phyloP scores from a whole-genome alignment of 73 alveolate species.

The Tetrahymena elliotti region DNA sequence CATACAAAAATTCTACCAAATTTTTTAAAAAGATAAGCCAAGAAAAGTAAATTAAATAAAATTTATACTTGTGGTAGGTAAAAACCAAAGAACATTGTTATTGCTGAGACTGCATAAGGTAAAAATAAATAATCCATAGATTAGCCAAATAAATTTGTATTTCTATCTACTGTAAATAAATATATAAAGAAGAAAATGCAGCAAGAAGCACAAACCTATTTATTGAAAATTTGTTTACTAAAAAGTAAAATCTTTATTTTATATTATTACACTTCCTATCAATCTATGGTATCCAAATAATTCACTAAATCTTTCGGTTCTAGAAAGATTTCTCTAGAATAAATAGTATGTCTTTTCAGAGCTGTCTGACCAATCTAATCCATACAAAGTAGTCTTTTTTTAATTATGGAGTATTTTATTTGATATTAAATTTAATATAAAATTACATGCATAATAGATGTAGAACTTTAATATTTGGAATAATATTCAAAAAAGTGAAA shows the following conservation, averaged over 20 bases:
- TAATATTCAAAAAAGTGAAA: neutral
- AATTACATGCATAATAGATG: neutral
- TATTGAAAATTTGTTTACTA: neutral
- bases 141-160: neutral
- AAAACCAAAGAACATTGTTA: conserved; percentile 1
- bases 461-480: neutral
- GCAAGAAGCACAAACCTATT: neutral
- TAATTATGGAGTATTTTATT: too few relatives aligned
- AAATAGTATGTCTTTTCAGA: conserved; percentile 4
- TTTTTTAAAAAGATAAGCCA: neutral
- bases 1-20: neutral
- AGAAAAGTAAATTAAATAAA: neutral
- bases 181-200: neutral
- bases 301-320: conserved; percentile 11
- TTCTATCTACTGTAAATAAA: conserved; percentile 5
- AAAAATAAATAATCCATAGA: neutral
- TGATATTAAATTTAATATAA: too few relatives aligned
- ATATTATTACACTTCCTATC: conserved; percentile 2
- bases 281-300: conserved; percentile 22
- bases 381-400: neutral
- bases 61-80: neutral
- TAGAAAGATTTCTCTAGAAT: conserved; percentile 17
- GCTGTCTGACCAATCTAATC: neutral
- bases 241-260: neutral
- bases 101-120: conserved; percentile 18